phyloP scores from a whole-genome alignment of 164 flowering plant species.

The Santalum album region DNA sequence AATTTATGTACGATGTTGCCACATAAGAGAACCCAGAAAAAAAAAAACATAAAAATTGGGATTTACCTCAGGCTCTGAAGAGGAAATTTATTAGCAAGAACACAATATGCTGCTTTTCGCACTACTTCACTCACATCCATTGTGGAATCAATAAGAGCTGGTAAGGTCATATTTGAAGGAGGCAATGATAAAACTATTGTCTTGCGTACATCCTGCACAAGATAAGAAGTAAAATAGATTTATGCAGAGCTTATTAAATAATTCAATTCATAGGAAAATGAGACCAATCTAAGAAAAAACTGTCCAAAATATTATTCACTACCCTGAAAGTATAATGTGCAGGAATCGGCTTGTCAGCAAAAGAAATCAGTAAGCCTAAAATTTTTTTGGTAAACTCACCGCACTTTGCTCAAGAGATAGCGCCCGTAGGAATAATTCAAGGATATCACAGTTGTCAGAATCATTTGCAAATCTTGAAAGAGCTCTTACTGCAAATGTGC shows the following conservation, averaged over 20 bases:
- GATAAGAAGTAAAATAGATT: background rate
- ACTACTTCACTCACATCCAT: constrained; percentile 84
- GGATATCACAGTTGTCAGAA: constrained; percentile 69
- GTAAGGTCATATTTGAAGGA: constrained; percentile 58
- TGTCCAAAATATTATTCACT: background rate
- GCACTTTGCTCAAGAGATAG: constrained; percentile 65
- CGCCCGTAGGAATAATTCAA: constrained; percentile 58
- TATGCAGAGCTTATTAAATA: background rate
- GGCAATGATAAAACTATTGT: constrained; percentile 75
- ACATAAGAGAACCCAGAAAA: no score
- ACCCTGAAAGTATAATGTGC: no score
- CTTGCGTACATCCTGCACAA: constrained; percentile 85
- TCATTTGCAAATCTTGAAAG: constrained; percentile 87
- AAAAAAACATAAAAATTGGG: constrained; percentile 1
- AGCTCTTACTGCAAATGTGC: constrained; percentile 70
- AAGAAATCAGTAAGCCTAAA: background rate
- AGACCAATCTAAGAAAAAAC: background rate
- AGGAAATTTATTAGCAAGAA: constrained; percentile 82
- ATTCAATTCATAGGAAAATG: background rate
- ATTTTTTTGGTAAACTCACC: constrained; percentile 30
- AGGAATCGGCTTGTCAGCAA: no score
- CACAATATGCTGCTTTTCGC: constrained; percentile 77
- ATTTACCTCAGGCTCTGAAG: constrained; percentile 82
- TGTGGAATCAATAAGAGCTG: constrained; percentile 61
- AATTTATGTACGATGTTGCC: background rate